A percentile compares a stretch with the other conserved stretches of the same genome.
Evolutionary conservation across 164 flowering plant genomes (phyloP).

Genomic region (Warburgia ugandensis): DNA sequence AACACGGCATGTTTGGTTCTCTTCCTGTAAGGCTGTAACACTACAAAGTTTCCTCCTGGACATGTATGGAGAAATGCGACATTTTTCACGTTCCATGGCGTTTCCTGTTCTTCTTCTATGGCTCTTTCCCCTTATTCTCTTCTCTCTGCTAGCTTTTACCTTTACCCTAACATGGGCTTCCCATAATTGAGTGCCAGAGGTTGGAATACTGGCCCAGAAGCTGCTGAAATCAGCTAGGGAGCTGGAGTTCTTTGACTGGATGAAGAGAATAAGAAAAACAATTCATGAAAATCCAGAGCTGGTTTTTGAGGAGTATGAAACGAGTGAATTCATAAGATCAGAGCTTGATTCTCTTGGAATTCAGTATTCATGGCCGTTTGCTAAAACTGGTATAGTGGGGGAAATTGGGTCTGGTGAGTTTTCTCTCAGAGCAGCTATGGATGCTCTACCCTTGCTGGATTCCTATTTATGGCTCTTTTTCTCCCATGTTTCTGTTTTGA

Average conservation of each 20-base stretch:
- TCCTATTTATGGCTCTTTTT: background rate
- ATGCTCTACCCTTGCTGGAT: slow-evolving; percentile 39
- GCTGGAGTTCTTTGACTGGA: slow-evolving; percentile 48
- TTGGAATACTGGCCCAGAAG: slow-evolving; percentile 10
- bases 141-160: background rate
- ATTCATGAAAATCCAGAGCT: slow-evolving; percentile 67
- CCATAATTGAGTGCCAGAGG: background rate
- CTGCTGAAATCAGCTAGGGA: slow-evolving; percentile 40
- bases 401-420: slow-evolving; percentile 51
- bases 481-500: background rate
- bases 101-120: background rate
- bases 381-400: slow-evolving; percentile 61
- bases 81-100: too few relatives aligned
- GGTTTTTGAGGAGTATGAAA: slow-evolving; percentile 60
- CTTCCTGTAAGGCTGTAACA: too few relatives aligned
- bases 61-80: too few relatives aligned
- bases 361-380: slow-evolving; percentile 46
- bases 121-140: background rate
- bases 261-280: slow-evolving; percentile 53
- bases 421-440: slow-evolving; percentile 77
- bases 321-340: slow-evolving; percentile 53
- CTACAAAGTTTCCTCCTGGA: too few relatives aligned
- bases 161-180: slow-evolving; percentile 4
- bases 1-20: too few relatives aligned
- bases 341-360: slow-evolving; percentile 58